phyloP scores from a whole-genome alignment of 257 asterid species.

The Buddleja alternifolia region DNA sequence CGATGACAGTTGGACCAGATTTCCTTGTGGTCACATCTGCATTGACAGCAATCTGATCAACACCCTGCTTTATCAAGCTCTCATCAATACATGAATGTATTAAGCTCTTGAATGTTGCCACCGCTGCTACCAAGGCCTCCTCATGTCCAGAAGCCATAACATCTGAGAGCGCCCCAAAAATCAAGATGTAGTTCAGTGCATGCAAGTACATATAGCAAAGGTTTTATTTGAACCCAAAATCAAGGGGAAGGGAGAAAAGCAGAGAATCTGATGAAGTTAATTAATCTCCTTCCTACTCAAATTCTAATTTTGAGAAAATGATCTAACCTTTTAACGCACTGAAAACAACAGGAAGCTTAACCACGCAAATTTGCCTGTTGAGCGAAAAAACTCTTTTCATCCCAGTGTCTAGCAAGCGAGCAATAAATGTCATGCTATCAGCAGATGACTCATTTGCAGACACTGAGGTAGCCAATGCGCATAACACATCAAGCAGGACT shows the following conservation, averaged over 20 bases:
- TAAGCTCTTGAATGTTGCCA: constrained; percentile 75
- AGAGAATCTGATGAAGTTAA: background rate
- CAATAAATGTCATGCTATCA: constrained; percentile 78
- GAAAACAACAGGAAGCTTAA: constrained; percentile 79
- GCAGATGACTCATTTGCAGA: constrained; percentile 69
- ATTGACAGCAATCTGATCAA: constrained; percentile 49
- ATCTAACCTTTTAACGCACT: constrained; percentile 68
- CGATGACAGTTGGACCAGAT: constrained; percentile 76
- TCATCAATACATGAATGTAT: constrained; percentile 78
- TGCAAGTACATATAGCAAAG: background rate
- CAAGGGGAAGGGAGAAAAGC: background rate
- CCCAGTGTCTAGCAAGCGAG: constrained; percentile 85
- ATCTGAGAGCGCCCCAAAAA: constrained; percentile 48
- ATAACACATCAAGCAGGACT: constrained; percentile 67
- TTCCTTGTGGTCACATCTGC: constrained; percentile 49
- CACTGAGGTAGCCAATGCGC: constrained; percentile 65
- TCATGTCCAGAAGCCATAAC: constrained; percentile 86
- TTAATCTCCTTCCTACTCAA: background rate
- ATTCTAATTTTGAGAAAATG: background rate
- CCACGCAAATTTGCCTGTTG: constrained; percentile 72
- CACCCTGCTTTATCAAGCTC: constrained; percentile 72
- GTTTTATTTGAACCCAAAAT: background rate
- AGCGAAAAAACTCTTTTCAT: constrained; percentile 70
- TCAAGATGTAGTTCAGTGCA: constrained; percentile 22
- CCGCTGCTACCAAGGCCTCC: constrained; percentile 76